Percentiles rank a stretch among this genome's conserved stretches.
phyloP scores from a whole-genome alignment of 129 eudicot genomes.

The Helianthus tuberosus region DNA sequence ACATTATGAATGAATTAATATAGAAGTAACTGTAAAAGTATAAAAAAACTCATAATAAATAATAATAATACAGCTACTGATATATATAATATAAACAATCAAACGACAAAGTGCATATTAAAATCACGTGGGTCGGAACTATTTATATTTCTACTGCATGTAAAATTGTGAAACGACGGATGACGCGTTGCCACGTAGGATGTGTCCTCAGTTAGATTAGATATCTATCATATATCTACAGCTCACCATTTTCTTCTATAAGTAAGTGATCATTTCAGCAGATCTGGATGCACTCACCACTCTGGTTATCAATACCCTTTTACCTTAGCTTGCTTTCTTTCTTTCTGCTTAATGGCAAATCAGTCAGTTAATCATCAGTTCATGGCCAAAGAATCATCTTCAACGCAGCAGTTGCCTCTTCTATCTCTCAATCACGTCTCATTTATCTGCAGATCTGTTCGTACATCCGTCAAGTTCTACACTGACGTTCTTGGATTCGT shows the following conservation, averaged over 20 bases:
- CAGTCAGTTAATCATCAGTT: not conserved
- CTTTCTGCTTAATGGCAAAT: constrained; percentile 21
- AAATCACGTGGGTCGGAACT: too few species aligned
- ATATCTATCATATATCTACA: not conserved
- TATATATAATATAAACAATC: not conserved
- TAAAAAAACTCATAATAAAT: too few species aligned
- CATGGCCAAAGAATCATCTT: not conserved
- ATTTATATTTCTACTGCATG: not conserved
- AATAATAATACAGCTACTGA: too few species aligned
- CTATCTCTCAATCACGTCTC: constrained; percentile 68
- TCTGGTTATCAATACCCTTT: not conserved
- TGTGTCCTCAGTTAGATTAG: not conserved
- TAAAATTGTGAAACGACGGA: not conserved
- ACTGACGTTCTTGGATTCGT: constrained; percentile 60
- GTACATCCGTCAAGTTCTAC: constrained; percentile 51
- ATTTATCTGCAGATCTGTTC: constrained; percentile 54
- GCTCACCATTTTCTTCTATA: not conserved
- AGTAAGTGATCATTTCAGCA: not conserved
- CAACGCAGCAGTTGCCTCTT: constrained; percentile 42
- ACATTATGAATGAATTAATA: too few species aligned
- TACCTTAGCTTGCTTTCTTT: not conserved
- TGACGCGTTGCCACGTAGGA: constrained; percentile 5
- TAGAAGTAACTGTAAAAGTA: too few species aligned
- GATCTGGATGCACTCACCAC: not conserved
- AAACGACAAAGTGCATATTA: too few species aligned